Evolutionary conservation across 495 filamentous ascomycete genomes (phyloP).

Genomic region (Beverwykella pulmonaria): DNA sequence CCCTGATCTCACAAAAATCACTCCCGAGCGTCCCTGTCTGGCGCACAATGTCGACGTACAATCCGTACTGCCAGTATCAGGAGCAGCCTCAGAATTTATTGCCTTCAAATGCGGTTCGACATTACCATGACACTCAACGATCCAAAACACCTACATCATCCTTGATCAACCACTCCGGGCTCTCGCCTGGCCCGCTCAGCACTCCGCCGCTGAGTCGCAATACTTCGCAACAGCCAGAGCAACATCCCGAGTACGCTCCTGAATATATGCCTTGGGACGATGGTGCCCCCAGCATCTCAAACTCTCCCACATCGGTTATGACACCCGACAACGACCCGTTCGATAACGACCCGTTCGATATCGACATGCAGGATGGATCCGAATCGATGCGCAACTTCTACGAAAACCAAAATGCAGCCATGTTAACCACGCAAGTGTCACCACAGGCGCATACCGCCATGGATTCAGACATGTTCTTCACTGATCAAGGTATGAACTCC

Average conservation of each 20-base stretch:
- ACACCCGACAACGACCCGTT: constrained; percentile 34
- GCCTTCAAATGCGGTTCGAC: not conserved
- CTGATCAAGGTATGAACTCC: constrained; percentile 13
- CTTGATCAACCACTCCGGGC: constrained; percentile 24
- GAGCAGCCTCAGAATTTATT: constrained; percentile 5
- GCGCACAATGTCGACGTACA: constrained; percentile 23
- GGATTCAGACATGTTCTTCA: constrained; percentile 10
- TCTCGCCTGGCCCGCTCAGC: constrained; percentile 29
- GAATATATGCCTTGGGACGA: constrained; percentile 31
- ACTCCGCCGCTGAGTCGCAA: constrained; percentile 30
- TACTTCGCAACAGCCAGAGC: constrained; percentile 23
- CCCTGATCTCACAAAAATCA: constrained; percentile 5
- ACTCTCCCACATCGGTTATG: constrained; percentile 31
- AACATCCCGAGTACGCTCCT: constrained; percentile 4
- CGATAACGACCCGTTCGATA: constrained; percentile 27
- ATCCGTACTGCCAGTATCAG: constrained; percentile 6
- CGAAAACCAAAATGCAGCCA: constrained; percentile 1
- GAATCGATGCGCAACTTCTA: constrained; percentile 24
- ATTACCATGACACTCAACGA: constrained; percentile 18
- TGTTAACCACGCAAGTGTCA: constrained; percentile 7
- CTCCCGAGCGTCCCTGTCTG: not conserved
- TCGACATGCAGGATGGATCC: constrained; percentile 23
- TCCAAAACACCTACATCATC: constrained; percentile 30
- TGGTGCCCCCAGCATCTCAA: constrained; percentile 6
- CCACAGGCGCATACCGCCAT: constrained; percentile 1